Evolutionary conservation across 1,284 basidiomycete species (phyloP).

Genomic region (Lignosus rhinocerotis): DNA sequence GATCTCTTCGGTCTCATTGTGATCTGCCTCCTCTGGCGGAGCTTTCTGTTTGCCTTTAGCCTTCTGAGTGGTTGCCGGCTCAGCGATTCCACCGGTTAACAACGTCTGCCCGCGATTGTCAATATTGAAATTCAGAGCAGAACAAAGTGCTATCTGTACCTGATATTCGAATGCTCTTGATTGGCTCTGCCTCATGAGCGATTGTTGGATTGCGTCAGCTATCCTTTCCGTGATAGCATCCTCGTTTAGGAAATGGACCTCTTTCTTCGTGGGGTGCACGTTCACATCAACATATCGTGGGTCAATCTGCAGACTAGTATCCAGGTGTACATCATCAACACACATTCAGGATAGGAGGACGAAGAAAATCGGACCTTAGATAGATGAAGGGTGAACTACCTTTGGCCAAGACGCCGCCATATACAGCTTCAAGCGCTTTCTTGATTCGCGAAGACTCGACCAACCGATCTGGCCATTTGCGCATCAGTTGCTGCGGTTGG

Average conservation of each 20-base stretch:
- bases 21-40: conserved; percentile 37
- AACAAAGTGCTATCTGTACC: conserved; percentile 39
- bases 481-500: neutral
- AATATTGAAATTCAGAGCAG: neutral
- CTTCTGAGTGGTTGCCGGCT: conserved; percentile 42
- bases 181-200: conserved; percentile 66
- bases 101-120: conserved; percentile 48
- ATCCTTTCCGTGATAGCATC: conserved; percentile 85
- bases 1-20: conserved; percentile 24
- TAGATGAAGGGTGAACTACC: conserved; percentile 92
- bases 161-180: conserved; percentile 84
- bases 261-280: conserved; percentile 97
- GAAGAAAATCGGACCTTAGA: conserved; percentile 58
- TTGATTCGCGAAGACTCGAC: conserved; percentile 91
- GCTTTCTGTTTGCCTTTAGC: conserved; percentile 45
- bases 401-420: conserved; percentile 88
- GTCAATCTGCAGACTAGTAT: conserved; percentile 75
- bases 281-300: conserved; percentile 94
- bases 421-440: conserved; percentile 85
- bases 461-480: conserved; percentile 69
- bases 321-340: neutral
- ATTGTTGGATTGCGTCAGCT: conserved; percentile 70
- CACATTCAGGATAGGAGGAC: neutral
- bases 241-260: conserved; percentile 94
- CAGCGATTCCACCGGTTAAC: conserved; percentile 52